These are phyloP conservation scores for Didymella segeticola DNA, from an alignment of 2,329 filamentous ascomycete species.

Conservation along the genomic window DNA sequence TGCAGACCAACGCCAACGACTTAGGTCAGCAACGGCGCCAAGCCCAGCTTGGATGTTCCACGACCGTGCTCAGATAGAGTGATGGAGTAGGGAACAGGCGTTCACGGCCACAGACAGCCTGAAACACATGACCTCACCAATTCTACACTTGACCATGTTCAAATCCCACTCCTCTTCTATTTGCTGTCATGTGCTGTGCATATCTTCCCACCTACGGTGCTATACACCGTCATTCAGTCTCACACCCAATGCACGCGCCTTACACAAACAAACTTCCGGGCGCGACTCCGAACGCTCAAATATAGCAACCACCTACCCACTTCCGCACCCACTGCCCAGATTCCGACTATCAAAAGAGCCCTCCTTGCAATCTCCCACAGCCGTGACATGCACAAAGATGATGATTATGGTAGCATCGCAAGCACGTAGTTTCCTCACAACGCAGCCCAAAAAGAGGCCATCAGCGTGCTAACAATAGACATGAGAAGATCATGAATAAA, in stretches of 20 bases:
- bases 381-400: too few species aligned
- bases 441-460: too few species aligned
- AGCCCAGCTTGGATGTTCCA: constrained; percentile 4
- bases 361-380: constrained; percentile 14
- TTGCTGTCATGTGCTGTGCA: too few species aligned
- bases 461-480: too few species aligned
- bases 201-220: neutral
- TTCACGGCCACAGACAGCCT: neutral
- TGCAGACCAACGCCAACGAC: too few species aligned
- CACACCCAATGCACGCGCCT: neutral
- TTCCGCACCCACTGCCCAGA: too few species aligned
- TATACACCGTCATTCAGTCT: too few species aligned
- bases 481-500: too few species aligned
- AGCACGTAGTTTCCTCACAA: too few species aligned
- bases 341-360: neutral
- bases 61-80: neutral
- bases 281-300: constrained; percentile 3
- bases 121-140: constrained; percentile 2
- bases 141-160: neutral
- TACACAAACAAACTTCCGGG: constrained; percentile 12
- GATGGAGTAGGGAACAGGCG: constrained; percentile 2
- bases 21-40: constrained; percentile 11
- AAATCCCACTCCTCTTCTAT: too few species aligned
- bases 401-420: too few species aligned
- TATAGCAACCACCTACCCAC: neutral